Base-by-base conservation (phyloP, 2,329 filamentous ascomycete species). In the Fusarium napiforme region DNA sequence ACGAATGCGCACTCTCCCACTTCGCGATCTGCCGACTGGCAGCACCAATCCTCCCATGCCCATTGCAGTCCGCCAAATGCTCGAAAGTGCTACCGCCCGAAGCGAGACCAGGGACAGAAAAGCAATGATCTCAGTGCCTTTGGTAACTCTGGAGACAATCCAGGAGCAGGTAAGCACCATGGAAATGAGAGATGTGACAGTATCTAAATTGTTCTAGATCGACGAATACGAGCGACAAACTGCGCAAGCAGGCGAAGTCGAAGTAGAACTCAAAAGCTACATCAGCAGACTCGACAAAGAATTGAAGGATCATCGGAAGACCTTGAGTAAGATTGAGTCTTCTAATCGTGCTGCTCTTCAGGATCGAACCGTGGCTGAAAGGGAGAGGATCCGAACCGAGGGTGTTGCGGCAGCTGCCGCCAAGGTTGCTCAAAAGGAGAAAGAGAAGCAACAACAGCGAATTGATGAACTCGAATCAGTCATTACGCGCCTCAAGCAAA, bases 301-400 rank as follows among this genome's bases (percentile, higher is more conserved):
- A 55, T 77, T 87, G 21, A 83, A 85, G 36, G 85, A 85, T 23
- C 83, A 86, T 59, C 80, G 85, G 55, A 81, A 80, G 28, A 86
- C 86, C 4, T 78, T 86, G 5, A 80, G 81, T 28, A 79, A 80
- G 10, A 84, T 89, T 8, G 85, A 89, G 56, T 78, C 81, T 12
- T 84, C 83, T 47, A 86, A 85, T 64, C 84, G 87, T 71, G 82
- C 82, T 19, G 87, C 89, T 6, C 78, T 90, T 9, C 80, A 85
- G 64, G 88, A 91, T 28, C 86, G 87, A 39, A 82, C 82, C 39
- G 76, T 74, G 9, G 87, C 86, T 45, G 84, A 89, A 72, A 82
- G 79, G 26, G 83, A 89, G 37, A 84, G 84, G 56, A 79, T 83
- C 43, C 83, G 86, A 47, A 79, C 83, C 0, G 81, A 81, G 2